phyloP scores from a whole-genome alignment of 2,329 filamentous ascomycete genomes.

The Neonectria ditissima region DNA sequence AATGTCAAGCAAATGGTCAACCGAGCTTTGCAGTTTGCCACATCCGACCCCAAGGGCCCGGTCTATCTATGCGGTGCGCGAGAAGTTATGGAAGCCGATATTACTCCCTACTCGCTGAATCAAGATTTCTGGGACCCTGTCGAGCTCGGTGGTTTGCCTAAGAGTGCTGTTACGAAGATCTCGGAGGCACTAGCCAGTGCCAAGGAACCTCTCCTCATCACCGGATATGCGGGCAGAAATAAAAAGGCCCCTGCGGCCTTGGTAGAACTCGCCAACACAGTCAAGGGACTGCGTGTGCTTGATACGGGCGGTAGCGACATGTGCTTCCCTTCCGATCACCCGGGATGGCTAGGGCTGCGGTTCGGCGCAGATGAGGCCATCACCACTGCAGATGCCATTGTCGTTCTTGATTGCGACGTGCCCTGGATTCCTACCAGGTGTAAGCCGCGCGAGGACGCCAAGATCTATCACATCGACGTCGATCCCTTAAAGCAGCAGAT shows the following conservation, averaged over 20 bases:
- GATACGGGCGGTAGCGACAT: constrained; percentile 85
- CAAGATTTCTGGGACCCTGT: constrained; percentile 79
- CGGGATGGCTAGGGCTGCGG: constrained; percentile 75
- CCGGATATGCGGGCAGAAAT: constrained; percentile 78
- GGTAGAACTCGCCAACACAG: constrained; percentile 73
- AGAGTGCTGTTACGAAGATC: constrained; percentile 67
- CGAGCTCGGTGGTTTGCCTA: constrained; percentile 70
- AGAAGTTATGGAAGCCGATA: constrained; percentile 88
- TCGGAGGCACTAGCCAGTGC: constrained; percentile 73
- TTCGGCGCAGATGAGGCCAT: constrained; percentile 82
- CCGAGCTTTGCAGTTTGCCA: constrained; percentile 84
- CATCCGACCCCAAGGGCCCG: constrained; percentile 80
- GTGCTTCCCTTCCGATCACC: constrained; percentile 81
- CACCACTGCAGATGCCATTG: constrained; percentile 81
- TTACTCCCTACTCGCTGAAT: constrained; percentile 76
- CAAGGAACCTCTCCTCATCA: constrained; percentile 75
- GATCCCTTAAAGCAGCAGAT: constrained; percentile 78
- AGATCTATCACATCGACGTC: constrained; percentile 73
- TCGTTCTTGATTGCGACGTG: constrained; percentile 90
- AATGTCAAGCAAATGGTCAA: constrained; percentile 94
- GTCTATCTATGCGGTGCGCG: constrained; percentile 83
- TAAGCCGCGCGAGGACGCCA: constrained; percentile 63
- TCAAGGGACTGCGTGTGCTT: constrained; percentile 77
- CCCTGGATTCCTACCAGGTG: constrained; percentile 90
- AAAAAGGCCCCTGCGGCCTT: constrained; percentile 70